phyloP scores from a whole-genome alignment of 2,329 filamentous ascomycete species.

The Penicillium freii region DNA sequence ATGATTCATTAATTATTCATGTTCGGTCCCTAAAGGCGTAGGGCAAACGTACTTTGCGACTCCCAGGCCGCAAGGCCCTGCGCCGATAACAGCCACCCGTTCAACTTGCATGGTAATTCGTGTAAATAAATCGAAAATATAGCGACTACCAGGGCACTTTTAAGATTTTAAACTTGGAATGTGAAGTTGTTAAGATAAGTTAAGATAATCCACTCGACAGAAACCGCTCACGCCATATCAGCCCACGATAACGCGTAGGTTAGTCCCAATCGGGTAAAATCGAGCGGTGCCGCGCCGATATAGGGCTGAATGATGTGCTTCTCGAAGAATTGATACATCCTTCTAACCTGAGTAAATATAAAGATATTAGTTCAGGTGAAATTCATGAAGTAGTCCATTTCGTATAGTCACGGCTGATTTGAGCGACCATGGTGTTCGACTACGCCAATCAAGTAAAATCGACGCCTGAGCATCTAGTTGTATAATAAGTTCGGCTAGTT shows the following conservation, averaged over 20 bases:
- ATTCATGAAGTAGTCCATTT: background rate
- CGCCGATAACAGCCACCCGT: slow-evolving; percentile 13
- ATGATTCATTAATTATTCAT: background rate
- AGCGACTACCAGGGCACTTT: background rate
- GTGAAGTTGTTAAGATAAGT: background rate
- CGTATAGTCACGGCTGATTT: background rate
- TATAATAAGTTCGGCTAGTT: no score
- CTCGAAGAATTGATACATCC: background rate
- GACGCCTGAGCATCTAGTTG: no score
- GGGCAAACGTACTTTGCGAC: slow-evolving; percentile 1
- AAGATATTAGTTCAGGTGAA: background rate
- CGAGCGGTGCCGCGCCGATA: background rate
- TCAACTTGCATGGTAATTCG: slow-evolving; percentile 4
- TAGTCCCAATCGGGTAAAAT: background rate
- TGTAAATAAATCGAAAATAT: background rate
- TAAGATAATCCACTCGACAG: background rate
- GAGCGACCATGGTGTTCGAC: background rate
- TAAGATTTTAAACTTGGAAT: background rate
- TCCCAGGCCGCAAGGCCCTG: slow-evolving; percentile 12
- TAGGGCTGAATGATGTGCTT: background rate
- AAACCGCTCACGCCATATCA: background rate
- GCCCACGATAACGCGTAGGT: background rate
- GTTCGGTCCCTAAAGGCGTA: background rate
- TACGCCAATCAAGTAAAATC: background rate
- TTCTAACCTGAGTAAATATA: background rate